These are phyloP conservation scores for Geotrichum bryndzae DNA, from an alignment of 1,139 yeast genomes.

Conservation along the genomic window DNA sequence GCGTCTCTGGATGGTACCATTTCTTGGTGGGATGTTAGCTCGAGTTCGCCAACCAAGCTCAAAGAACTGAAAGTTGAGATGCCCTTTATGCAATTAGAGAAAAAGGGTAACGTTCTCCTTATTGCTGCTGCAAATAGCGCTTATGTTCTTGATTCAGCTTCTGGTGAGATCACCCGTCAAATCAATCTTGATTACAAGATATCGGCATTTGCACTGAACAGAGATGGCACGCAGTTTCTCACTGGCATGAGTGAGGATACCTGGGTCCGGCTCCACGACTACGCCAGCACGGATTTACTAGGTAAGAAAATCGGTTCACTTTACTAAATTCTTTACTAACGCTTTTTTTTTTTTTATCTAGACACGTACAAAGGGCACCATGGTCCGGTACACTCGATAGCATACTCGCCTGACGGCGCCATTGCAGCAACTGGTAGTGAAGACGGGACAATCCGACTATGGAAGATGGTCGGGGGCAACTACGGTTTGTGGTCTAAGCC, in stretches of 20 bases:
- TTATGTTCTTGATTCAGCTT: constrained; percentile 24
- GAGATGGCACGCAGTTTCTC: constrained; percentile 26
- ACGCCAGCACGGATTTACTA: constrained; percentile 27
- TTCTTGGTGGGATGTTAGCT: constrained; percentile 33
- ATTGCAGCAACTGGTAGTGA: constrained; percentile 59
- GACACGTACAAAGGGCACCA: constrained; percentile 36
- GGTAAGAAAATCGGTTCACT: not conserved
- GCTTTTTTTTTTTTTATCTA: not conserved
- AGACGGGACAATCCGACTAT: constrained; percentile 62
- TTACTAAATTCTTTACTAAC: not conserved
- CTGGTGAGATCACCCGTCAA: constrained; percentile 24
- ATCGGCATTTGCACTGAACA: constrained; percentile 30
- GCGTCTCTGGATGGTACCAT: constrained; percentile 29
- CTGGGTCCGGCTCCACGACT: constrained; percentile 36
- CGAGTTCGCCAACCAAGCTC: constrained; percentile 16
- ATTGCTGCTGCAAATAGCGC: constrained; percentile 27
- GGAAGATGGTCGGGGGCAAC: constrained; percentile 40
- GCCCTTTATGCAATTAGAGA: constrained; percentile 31
- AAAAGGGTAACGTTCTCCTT: constrained; percentile 16
- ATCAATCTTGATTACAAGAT: constrained; percentile 30
- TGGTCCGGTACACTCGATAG: constrained; percentile 37
- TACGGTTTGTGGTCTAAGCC: constrained; percentile 34
- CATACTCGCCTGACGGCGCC: constrained; percentile 36
- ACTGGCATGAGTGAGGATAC: constrained; percentile 35
- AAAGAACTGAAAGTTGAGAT: constrained; percentile 24